Evolutionary conservation across 176 grass and related monocot genomes (phyloP).

Genomic region (Lolium perenne): DNA sequence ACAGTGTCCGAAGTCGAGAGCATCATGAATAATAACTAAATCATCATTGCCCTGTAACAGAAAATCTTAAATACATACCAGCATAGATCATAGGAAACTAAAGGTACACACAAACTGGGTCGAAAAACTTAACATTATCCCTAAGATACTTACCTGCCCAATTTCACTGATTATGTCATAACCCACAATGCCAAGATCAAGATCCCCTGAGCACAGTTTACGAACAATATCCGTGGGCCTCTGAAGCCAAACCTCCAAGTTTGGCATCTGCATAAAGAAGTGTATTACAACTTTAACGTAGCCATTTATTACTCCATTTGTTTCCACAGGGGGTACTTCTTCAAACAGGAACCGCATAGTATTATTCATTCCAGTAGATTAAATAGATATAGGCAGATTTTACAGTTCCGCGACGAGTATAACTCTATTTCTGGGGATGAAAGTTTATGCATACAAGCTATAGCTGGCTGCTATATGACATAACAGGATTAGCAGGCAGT

Average conservation of each 20-base stretch:
- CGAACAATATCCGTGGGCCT: conserved; percentile 93
- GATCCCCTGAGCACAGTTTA: conserved; percentile 83
- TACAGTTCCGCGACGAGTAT: background rate
- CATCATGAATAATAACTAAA: conserved; percentile 92
- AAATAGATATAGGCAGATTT: background rate
- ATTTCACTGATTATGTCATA: conserved; percentile 90
- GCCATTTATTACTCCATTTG: background rate
- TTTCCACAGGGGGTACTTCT: conserved; percentile 19
- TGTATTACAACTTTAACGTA: background rate
- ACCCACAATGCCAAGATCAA: conserved; percentile 91
- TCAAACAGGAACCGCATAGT: background rate
- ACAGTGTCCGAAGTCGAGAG: conserved; percentile 84
- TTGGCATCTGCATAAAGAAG: conserved; percentile 64
- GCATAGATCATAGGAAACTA: background rate
- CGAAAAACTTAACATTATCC: conserved; percentile 17
- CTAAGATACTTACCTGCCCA: conserved; percentile 56
- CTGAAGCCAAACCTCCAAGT: conserved; percentile 97
- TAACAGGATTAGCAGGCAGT: background rate
- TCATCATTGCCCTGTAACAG: conserved; percentile 71
- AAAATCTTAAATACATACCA: conserved; percentile 29
- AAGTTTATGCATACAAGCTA: conserved; percentile 20
- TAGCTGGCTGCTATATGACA: background rate
- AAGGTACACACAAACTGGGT: background rate
- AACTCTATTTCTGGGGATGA: background rate
- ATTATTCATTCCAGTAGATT: background rate